Conservation (phyloP, 2,329 filamentous ascomycete species). For the Venturia asperata region DNA sequence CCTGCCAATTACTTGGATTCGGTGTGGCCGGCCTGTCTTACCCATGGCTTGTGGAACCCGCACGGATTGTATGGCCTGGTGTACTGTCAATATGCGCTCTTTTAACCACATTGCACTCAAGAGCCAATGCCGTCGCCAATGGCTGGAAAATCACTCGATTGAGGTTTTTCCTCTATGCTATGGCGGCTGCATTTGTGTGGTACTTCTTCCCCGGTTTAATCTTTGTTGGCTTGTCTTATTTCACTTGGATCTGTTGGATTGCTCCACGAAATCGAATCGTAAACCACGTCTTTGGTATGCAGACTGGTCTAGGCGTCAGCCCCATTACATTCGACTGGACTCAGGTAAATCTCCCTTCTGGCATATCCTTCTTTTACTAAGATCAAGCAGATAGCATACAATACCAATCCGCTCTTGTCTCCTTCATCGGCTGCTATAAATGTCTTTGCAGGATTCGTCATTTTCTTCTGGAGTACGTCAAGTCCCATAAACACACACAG, state of each 20-base stretch:
- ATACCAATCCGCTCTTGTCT: conserved; percentile 11
- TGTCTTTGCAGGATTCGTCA: background rate
- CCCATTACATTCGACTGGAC: conserved; percentile 38
- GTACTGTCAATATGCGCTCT: conserved; percentile 60
- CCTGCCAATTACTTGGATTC: conserved; percentile 47
- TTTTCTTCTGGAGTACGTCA: conserved; percentile 24
- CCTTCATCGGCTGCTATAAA: conserved; percentile 14
- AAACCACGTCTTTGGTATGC: conserved; percentile 67
- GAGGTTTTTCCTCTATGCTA: conserved; percentile 49
- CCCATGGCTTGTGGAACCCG: conserved; percentile 36
- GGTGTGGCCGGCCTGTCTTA: conserved; percentile 26
- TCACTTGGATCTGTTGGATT: conserved; percentile 66
- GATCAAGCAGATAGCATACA: conserved; percentile 6
- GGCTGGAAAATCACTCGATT: conserved; percentile 63
- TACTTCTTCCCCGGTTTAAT: conserved; percentile 65
- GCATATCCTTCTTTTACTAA: background rate
- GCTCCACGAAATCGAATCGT: conserved; percentile 59
- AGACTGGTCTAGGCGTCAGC: conserved; percentile 58
- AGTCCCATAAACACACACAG: background rate
- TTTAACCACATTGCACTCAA: conserved; percentile 62
- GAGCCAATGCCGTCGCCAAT: conserved; percentile 49
- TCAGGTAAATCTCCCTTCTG: background rate
- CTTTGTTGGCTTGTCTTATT: conserved; percentile 61
- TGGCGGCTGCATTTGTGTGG: conserved; percentile 38
- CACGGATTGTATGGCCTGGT: conserved; percentile 68